Conservation (phyloP, 768 basidiomycete genomes). For the Pleurotus salmoneostramineus region DNA sequence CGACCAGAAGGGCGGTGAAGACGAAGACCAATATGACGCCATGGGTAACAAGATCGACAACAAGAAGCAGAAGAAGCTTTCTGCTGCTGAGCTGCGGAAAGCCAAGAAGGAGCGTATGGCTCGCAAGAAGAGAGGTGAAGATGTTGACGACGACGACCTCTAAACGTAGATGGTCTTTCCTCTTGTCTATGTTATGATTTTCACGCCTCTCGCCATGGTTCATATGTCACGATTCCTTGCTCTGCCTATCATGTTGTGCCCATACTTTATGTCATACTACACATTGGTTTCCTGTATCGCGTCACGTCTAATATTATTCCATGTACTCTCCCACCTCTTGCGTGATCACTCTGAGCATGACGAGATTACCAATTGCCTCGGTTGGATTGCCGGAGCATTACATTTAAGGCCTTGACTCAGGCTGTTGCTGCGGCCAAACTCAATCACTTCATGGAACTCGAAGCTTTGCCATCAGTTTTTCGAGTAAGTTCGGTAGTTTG, state of each 20-base stretch:
- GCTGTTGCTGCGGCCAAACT: neutral
- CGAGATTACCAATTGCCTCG: neutral
- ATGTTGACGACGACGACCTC: constrained; percentile 65
- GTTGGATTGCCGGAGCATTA: neutral
- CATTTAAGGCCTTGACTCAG: neutral
- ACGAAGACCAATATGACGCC: constrained; percentile 90
- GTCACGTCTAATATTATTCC: constrained; percentile 7
- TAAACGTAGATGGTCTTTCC: constrained; percentile 20
- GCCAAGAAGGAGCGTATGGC: constrained; percentile 97
- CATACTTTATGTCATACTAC: neutral
- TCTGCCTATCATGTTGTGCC: constrained; percentile 3
- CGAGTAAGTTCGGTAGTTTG: constrained; percentile 34
- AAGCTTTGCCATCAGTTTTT: constrained; percentile 31
- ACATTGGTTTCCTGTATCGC: neutral
- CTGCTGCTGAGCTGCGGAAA: constrained; percentile 80
- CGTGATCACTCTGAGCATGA: neutral
- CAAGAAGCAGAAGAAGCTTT: constrained; percentile 86
- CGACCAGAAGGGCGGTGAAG: constrained; percentile 90
- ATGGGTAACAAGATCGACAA: constrained; percentile 95
- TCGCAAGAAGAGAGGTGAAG: constrained; percentile 83
- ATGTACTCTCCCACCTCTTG: neutral
- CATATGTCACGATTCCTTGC: neutral
- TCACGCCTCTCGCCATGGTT: neutral
- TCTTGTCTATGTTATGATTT: constrained; percentile 5
- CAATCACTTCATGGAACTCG: constrained; percentile 11